Evolutionary conservation across 2,329 filamentous ascomycete genomes (phyloP), one percentile per base, ranked within the genome.

Genomic region (Diaporthe ilicicola): DNA sequence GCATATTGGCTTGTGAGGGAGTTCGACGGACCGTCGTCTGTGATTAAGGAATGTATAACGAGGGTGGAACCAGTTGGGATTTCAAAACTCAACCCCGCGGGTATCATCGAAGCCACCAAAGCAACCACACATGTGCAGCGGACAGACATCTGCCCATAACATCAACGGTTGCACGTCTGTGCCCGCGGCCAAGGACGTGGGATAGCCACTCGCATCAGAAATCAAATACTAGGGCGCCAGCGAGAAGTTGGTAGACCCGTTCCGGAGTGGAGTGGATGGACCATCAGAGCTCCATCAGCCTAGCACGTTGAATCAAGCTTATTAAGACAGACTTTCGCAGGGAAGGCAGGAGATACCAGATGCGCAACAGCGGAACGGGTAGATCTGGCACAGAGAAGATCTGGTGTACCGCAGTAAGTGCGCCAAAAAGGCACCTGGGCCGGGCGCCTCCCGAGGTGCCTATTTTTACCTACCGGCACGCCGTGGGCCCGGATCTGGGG

Each of bases 31-130:
- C 19, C 32, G 12, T 27, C 12, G 27, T 62, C 27, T 34, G 59
- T 34, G 29, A 34, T 62, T 62, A 62, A n/a, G 22, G 42, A 62
- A 46, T n/a, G n/a, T n/a, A n/a, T 48, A 48, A 62, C 42, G 42
- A 62, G 59, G 59, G 59, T 37, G 42, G 59, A 37, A 62, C 59
- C 59, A 62, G 56, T 15, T 62, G 56, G 42, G 56, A 62, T 48
- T 17, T 10, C 12, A 62, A 62, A 48, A 34, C 56, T 24, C 56
- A 48, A 62, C 22, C 13, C 42, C 19, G n/a, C 12, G 24, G 39
- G 39, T 46, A 61, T 10, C 56, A 61, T 13, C 46, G 5, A 3
- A 46, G 39, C 56, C 39, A 61, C 39, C 22, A 22, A 32, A 37
- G 39, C 39, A 34, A 46, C 56, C 39, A 61, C 39, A n/a, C n/a